Evolutionary conservation across 768 basidiomycete genomes (phyloP), one percentile per base, ranked within the genome.

Genomic region (Agrocybe chaxingu): DNA sequence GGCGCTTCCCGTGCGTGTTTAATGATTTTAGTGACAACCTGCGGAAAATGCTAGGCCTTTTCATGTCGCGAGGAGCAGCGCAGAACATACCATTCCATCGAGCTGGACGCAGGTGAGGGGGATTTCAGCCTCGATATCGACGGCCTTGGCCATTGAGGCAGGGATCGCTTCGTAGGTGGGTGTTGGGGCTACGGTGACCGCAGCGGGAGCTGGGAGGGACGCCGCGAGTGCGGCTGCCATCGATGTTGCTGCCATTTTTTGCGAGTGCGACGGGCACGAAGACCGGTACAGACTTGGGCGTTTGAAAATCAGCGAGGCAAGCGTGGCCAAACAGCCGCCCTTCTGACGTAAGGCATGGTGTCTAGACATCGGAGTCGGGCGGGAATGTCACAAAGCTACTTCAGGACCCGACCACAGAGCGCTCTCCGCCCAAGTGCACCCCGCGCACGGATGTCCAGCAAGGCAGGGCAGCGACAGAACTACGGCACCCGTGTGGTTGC

Each of bases 181-280:
- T 8, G 81, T 79, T 51, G 77, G 77, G 11, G 87, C 82, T 10
- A 76, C 72, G 7, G 83, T 79, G 8, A 81, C 76, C 19, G 84
- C 68, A 42, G 80, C 71, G 8, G 85, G 82, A 56, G 82, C 77
- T 42, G 90, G 88, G 29, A 89, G 72, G 19, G 87, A 85, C 30
- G 94, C 93, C 60, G 93, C 92, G 24, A 96, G 78, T 41, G 92
- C 84, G 65, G 92, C 92, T 44, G 94, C 94, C 91, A 97, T 95
- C 38, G 94, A 94, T 31, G 82, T 79, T 56, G 85, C 81, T 44
- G 80, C 80, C 82, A 86, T 85, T 62, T 65, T 70, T 55, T 53
- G 42, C 11, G 18, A 16, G 16, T 16, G 16, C 16, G 16, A 16
- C 16, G 16, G 16, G 16, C 16, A 16, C 16, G 16, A 16, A 16